Base-by-base conservation (phyloP, 2,329 filamentous ascomycete genomes). In the Aspergillus sp. region DNA sequence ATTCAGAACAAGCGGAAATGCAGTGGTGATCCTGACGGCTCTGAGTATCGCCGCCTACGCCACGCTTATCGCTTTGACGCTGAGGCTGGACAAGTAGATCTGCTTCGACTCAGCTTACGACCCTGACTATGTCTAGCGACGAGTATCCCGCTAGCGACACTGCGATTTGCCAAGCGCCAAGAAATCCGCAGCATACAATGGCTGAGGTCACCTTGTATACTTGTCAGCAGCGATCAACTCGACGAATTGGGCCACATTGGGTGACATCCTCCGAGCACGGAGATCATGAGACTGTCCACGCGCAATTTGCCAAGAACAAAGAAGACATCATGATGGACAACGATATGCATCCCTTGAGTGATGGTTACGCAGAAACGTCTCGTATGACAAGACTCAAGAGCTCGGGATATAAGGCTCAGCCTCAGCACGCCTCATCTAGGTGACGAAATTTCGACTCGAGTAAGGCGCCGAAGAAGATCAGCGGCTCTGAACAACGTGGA, bases 1-100 rank as follows among this genome's bases (percentile, higher is more conserved):
- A 67, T 89, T 89, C 71, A 79, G 86, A 60, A 89, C 87, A 17
- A 88, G 85, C 75, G 87, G 87, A 34, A 89, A 89, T 73, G 86
- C 88, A 7, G 87, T 89, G 3, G 79, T 87, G 49, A 82, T 87
- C 30, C 73, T 89, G 73, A 89, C 87, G 15, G 84, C 82, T 25
- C 72, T 89, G 71, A 89, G 85, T 69, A 75, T 89, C 17, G 85
- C 84, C 13, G 87, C 87, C 28, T 89, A 89, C 71, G 77, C 83
- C 28, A 85, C 81, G 61, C 76, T 89, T 68, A 79, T 89, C 64
- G 84, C 83, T 31, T 77, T 89, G 69, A 89, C 85, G 4, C 67
- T 88, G 69, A 81, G 79, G 64, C 74, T 87, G 59, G 62, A 67
- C 38, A 65, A 64, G 22, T 75, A 70, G 68, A 62, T 49, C 49